Evolutionary conservation across 78 protist species (phyloP).

Genomic region (slime mould (Dictyostelium discoideum)): DNA sequence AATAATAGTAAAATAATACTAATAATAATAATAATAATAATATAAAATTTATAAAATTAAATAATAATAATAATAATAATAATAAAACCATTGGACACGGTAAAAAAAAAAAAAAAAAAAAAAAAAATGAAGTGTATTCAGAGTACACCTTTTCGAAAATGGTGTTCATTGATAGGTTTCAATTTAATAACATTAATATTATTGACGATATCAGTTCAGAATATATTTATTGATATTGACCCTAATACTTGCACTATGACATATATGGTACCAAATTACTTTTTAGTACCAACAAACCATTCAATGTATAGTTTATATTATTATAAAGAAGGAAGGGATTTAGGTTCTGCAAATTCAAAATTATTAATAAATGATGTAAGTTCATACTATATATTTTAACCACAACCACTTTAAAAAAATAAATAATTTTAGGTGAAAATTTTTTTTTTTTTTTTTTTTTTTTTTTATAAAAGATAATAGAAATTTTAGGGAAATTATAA

Average conservation of each 20-base stretch:
- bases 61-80: no score
- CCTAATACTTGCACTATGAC: constrained; percentile 79
- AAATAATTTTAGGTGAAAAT: background rate
- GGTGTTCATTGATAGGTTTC: constrained; percentile 29
- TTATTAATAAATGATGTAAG: background rate
- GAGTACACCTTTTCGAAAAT: constrained; percentile 20
- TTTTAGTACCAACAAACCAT: constrained; percentile 51
- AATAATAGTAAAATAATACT: background rate
- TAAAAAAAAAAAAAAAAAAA: background rate
- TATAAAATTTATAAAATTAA: background rate
- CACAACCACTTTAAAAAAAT: background rate
- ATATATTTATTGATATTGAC: constrained; percentile 51
- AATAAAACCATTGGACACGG: no score
- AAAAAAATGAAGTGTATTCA: constrained; percentile 4
- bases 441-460: background rate
- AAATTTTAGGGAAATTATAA: no score
- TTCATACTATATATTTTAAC: background rate
- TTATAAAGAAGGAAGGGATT: constrained; percentile 52
- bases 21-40: background rate
- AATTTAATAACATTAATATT: constrained; percentile 22
- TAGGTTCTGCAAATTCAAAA: background rate
- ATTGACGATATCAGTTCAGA: background rate
- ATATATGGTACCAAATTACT: constrained; percentile 70
- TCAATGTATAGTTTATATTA: constrained; percentile 43
- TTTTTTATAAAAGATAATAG: no score